phyloP scores from a whole-genome alignment of 1,284 basidiomycete species.

The Exobasidium rhododendri region DNA sequence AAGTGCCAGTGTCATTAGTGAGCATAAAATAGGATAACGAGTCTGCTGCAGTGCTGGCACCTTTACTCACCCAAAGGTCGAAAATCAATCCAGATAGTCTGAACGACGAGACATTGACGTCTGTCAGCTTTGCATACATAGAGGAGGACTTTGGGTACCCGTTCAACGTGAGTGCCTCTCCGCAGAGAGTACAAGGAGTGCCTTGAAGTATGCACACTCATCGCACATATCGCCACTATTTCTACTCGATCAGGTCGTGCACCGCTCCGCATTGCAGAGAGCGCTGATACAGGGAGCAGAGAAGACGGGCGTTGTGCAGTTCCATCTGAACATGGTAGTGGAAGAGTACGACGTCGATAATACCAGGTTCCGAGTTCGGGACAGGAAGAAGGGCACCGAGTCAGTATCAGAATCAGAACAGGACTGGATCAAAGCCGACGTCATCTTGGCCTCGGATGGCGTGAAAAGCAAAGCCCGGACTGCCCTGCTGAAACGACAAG shows the following conservation, averaged over 20 bases:
- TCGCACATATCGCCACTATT: too few relatives aligned
- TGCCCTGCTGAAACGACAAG: conserved; percentile 49
- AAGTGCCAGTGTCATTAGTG: conserved; percentile 46
- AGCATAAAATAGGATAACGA: conserved; percentile 18
- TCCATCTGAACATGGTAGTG: conserved; percentile 45
- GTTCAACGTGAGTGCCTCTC: conserved; percentile 31
- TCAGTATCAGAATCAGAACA: conserved; percentile 19
- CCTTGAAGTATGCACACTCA: too few relatives aligned
- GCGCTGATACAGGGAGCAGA: conserved; percentile 35
- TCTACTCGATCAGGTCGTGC: conserved; percentile 30
- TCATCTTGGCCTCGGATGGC: conserved; percentile 55
- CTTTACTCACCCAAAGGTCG: too few relatives aligned
- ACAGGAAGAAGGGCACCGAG: conserved; percentile 16
- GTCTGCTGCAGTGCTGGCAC: too few relatives aligned
- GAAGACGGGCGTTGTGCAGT: conserved; percentile 41
- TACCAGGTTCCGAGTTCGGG: conserved; percentile 39
- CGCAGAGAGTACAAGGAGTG: too few relatives aligned
- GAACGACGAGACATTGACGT: conserved; percentile 46
- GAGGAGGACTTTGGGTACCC: conserved; percentile 47
- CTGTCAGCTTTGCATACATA: conserved; percentile 48
- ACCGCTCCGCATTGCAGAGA: conserved; percentile 54
- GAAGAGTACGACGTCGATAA: conserved; percentile 51
- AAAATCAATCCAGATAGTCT: conserved; percentile 43
- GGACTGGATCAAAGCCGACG: conserved; percentile 55
- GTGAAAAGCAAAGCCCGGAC: conserved; percentile 52